phyloP scores from a whole-genome alignment of 2,329 filamentous ascomycete species.

The Emericellopsis cladophorae region DNA sequence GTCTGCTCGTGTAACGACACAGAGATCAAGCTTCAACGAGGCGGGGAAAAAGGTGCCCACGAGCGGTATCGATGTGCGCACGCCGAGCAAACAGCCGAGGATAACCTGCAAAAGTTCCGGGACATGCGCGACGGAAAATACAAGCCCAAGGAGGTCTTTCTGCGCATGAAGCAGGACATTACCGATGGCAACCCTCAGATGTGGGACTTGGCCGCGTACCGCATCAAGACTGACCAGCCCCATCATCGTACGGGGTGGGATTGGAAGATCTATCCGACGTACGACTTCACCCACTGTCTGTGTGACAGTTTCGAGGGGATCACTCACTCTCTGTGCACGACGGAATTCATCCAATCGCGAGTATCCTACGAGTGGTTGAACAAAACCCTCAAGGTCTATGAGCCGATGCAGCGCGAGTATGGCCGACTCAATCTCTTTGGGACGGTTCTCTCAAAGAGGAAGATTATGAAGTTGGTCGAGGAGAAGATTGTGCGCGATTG shows the following conservation, averaged over 20 bases:
- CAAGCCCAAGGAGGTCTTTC: slow-evolving; percentile 66
- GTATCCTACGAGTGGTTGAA: slow-evolving; percentile 88
- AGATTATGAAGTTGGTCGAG: slow-evolving; percentile 67
- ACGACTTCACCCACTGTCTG: slow-evolving; percentile 84
- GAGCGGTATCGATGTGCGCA: slow-evolving; percentile 72
- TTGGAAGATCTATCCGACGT: slow-evolving; percentile 92
- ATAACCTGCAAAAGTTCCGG: slow-evolving; percentile 72
- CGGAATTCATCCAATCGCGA: slow-evolving; percentile 76
- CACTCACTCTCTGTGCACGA: slow-evolving; percentile 86
- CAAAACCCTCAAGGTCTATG: slow-evolving; percentile 67
- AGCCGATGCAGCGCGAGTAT: slow-evolving; percentile 89
- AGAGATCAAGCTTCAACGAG: slow-evolving; percentile 78
- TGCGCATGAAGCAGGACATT: slow-evolving; percentile 90
- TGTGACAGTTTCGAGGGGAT: slow-evolving; percentile 89
- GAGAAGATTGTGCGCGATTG: slow-evolving; percentile 71
- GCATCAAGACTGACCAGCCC: slow-evolving; percentile 54
- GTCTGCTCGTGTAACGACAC: slow-evolving; percentile 75
- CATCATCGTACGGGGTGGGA: slow-evolving; percentile 71
- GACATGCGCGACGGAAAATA: slow-evolving; percentile 91
- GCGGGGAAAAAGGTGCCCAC: slow-evolving; percentile 53
- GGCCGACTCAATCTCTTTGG: slow-evolving; percentile 56
- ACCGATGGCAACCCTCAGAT: slow-evolving; percentile 80
- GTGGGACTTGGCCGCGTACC: slow-evolving; percentile 92
- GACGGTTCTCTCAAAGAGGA: slow-evolving; percentile 79
- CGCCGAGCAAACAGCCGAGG: slow-evolving; percentile 59